Base-by-base conservation (phyloP, 495 filamentous ascomycete species). In the Hyaloscypha variabilis region DNA sequence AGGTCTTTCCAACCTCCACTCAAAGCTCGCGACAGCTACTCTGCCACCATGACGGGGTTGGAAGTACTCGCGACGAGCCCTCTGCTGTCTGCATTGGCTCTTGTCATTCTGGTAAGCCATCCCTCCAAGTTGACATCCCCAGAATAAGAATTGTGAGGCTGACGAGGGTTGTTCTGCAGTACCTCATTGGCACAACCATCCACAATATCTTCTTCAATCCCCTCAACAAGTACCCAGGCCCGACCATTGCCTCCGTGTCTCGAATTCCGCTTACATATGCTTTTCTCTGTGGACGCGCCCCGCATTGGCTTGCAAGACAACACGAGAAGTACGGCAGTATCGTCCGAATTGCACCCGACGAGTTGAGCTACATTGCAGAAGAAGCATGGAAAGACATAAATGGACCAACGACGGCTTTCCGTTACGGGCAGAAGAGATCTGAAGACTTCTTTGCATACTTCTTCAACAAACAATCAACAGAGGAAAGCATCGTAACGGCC, bases 201-300 rank as follows among this genome's bases (percentile, higher is more conserved):
- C 56, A 63, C 61, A 55, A 34, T 23, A 5, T 63, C 10, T 83
- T 70, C 60, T 77, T 80, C 64, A 79, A 83, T n/a, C 81, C 82
- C 0, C 72, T 83, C 1, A 54, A 72, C 5, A 68, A 66, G 0
- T 82, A 77, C 67, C 83, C 82, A 2, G 83, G 83, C 13, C 83
- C 82, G 26, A 77, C 72, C 53, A 61, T 74, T 25, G 83, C 80
- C 77, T 71, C 75, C 3, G 71, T 78, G 0, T 76, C 79, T 2
- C 73, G 75, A 46, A 66, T 85, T n/a, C 80, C 82, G 2, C 71
- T 69, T 30, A 55, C 74, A 2, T 50, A 49, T 14, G 67, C 49
- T 19, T 61, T 74, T 14, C 17, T 73, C 21, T 53, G 42, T 29
- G 73, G 73, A 26, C 60, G 49, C 25, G 25, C 29, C 25, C 11